Conservation (phyloP, 2,329 filamentous ascomycete species). For the Cylindrodendrum hubeiense region DNA sequence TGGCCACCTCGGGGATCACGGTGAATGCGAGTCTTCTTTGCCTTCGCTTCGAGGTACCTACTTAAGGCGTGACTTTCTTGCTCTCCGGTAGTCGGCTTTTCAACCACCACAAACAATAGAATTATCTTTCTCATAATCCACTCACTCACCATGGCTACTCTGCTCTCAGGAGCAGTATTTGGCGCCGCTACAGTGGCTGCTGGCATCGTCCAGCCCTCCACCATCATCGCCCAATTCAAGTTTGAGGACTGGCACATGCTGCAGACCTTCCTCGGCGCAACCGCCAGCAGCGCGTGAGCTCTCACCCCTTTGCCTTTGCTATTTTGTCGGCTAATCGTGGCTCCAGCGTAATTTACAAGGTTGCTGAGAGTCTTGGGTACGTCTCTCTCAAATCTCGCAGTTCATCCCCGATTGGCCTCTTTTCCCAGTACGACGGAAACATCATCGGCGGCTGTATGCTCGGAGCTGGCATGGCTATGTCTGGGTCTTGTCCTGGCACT, state of each 20-base stretch:
- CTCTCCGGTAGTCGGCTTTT: neutral
- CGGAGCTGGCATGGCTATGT: constrained; percentile 75
- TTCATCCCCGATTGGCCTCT: constrained; percentile 65
- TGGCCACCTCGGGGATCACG: neutral
- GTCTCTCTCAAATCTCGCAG: constrained; percentile 60
- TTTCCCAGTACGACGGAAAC: constrained; percentile 72
- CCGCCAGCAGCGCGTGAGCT: constrained; percentile 71
- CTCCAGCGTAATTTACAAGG: constrained; percentile 57
- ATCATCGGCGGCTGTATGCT: constrained; percentile 72
- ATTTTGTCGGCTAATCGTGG: neutral
- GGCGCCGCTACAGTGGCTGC: constrained; percentile 71
- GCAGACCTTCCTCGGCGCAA: constrained; percentile 72
- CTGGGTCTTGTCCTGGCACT: constrained; percentile 75
- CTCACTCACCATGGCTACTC: constrained; percentile 42
- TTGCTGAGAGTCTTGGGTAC: constrained; percentile 58
- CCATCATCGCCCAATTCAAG: constrained; percentile 72
- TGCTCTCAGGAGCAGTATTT: constrained; percentile 68
- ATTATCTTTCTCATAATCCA: neutral
- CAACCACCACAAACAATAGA: neutral
- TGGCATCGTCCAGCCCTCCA: constrained; percentile 70
- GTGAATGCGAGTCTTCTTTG: neutral
- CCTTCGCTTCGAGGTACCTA: neutral
- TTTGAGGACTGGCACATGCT: constrained; percentile 75
- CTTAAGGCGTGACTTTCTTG: neutral
- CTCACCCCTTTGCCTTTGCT: neutral